Evolutionary conservation across 345 rosid species (phyloP), one percentile per base, ranked within the genome.

Genomic region (Erucastrum elatum): DNA sequence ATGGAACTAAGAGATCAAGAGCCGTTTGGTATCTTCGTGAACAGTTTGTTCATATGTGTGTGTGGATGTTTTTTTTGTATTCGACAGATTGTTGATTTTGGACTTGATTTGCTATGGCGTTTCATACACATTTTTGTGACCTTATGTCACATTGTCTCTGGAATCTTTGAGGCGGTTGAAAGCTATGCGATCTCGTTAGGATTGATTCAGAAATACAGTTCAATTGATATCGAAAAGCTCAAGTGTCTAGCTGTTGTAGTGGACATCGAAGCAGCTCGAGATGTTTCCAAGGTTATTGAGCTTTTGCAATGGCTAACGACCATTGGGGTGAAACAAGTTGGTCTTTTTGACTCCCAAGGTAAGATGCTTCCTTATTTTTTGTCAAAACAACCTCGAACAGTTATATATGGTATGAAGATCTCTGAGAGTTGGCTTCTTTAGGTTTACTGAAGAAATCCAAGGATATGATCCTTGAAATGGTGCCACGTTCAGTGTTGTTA

Each of bases 311-410:
- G 93, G 91, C 69, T 91, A 67, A 70, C 27, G 27, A 84, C 79
- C 80, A 76, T 95, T 72, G 94, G 99, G 12, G 86, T 90, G 55
- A 90, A 86, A 75, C 86, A 74, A 66, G 77, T 89, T 34, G 91
- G 94, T 83, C 87, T 95, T 1, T 95, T 87, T 79, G 99, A 95
- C 81, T 41, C 78, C 0, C 87, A 90, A 93, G 97, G 98, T 95
- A 80, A 26, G 6, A 80, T 6, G 10, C 75, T 41, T 10, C n/a
- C 41, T n/a, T n/a, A n/a, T n/a, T n/a, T 60, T 39, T 53, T 34
- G 13, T 15, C 80, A 74, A 10, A 49, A 11, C 35, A n/a, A n/a
- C n/a, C n/a, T n/a, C n/a, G n/a, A n/a, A n/a, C n/a, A n/a, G n/a
- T n/a, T n/a, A n/a, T 68, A 16, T 12, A 67, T 26, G 55, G 55